Conservation (phyloP, 164 flowering plant species). For the Brasenia schreberi region DNA sequence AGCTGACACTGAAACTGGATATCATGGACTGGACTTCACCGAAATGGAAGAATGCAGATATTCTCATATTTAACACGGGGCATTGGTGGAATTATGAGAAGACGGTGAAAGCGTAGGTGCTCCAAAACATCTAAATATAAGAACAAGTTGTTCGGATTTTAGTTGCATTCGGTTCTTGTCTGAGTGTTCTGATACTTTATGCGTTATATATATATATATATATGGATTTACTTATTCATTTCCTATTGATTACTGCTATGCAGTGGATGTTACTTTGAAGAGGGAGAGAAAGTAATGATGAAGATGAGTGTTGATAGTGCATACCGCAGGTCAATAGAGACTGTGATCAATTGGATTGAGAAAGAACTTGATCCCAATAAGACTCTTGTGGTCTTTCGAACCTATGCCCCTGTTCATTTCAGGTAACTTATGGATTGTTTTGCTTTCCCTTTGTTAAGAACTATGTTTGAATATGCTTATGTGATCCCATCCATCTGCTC, state of each 20-base stretch:
- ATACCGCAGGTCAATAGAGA: slow-evolving; percentile 46
- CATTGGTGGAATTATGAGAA: slow-evolving; percentile 99
- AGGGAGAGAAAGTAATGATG: slow-evolving; percentile 46
- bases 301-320: slow-evolving; percentile 60
- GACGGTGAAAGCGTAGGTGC: slow-evolving; percentile 68
- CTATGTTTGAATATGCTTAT: neutral
- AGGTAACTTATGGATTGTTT: slow-evolving; percentile 26
- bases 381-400: slow-evolving; percentile 76
- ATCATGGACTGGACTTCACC: slow-evolving; percentile 77
- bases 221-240: neutral
- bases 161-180: too few species aligned
- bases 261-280: slow-evolving; percentile 96
- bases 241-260: neutral
- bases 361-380: slow-evolving; percentile 46
- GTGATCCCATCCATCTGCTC: neutral
- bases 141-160: neutral
- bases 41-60: slow-evolving; percentile 82
- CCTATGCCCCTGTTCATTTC: slow-evolving; percentile 89
- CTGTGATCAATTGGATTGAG: slow-evolving; percentile 51
- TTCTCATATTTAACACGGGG: slow-evolving; percentile 76
- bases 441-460: neutral
- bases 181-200: too few species aligned
- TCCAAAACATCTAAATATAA: neutral
- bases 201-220: too few species aligned
- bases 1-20: slow-evolving; percentile 62